These are phyloP conservation scores for Trametes sp. DNA, from an alignment of 1,284 basidiomycete species.

Conservation along the genomic window DNA sequence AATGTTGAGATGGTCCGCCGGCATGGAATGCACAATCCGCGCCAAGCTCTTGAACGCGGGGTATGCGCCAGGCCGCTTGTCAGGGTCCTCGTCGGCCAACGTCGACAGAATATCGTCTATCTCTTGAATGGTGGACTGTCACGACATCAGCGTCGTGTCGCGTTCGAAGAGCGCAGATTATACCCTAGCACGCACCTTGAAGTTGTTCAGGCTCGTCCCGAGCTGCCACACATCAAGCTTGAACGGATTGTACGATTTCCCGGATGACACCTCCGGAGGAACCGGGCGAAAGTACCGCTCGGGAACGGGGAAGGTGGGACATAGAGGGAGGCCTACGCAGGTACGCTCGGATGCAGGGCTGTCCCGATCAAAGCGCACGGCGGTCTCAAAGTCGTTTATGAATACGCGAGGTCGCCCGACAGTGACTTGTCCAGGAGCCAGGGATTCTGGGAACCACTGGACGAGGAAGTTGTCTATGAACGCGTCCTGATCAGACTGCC, in stretches of 20 bases:
- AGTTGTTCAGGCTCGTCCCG: conserved; percentile 18
- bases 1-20: background rate
- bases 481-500: conserved; percentile 21
- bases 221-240: conserved; percentile 44
- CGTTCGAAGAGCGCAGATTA: background rate
- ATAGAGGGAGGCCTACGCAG: conserved; percentile 2
- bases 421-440: background rate
- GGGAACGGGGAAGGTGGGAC: background rate
- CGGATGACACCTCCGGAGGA: conserved; percentile 28
- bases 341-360: conserved; percentile 22
- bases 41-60: background rate
- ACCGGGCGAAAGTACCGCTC: conserved; percentile 31
- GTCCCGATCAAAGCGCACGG: conserved; percentile 14
- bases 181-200: conserved; percentile 30
- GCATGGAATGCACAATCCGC: background rate
- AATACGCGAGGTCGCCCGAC: conserved; percentile 20
- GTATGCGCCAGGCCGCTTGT: background rate
- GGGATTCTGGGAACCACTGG: conserved; percentile 22
- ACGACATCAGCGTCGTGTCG: background rate
- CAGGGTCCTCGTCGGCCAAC: background rate
- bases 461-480: conserved; percentile 28
- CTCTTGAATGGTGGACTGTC: background rate
- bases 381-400: conserved; percentile 24
- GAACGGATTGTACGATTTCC: conserved; percentile 38
- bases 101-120: background rate